Conservation (phyloP, 129 eudicot species). For the Escallonia herrerae region DNA sequence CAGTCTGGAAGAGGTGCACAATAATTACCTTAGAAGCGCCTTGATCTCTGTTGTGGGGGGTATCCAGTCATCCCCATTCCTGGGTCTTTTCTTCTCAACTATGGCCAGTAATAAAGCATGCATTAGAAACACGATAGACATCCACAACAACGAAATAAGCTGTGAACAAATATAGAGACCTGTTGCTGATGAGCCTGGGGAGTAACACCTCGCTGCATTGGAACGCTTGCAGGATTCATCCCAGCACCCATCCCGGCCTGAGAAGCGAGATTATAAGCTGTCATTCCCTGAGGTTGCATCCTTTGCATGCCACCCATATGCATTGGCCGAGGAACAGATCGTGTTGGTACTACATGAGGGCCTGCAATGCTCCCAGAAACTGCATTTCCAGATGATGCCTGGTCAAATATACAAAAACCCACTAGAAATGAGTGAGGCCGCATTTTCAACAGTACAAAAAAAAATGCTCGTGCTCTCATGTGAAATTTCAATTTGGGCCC, state of each 20-base stretch:
- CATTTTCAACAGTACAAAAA: neutral
- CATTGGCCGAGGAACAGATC: constrained; percentile 73
- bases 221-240: constrained; percentile 79
- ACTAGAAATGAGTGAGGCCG: neutral
- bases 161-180: constrained; percentile 23
- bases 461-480: too few relatives aligned
- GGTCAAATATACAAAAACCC: constrained; percentile 9
- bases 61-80: constrained; percentile 91
- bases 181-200: constrained; percentile 91
- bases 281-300: constrained; percentile 80
- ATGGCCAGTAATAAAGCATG: constrained; percentile 6
- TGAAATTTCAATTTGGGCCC: neutral
- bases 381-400: constrained; percentile 64
- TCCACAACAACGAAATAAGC: neutral
- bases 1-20: too few relatives aligned
- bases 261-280: constrained; percentile 71
- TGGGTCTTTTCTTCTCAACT: constrained; percentile 87
- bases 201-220: constrained; percentile 79
- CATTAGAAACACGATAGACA: constrained; percentile 6
- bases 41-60: constrained; percentile 82
- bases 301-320: constrained; percentile 77
- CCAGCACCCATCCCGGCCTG: constrained; percentile 89
- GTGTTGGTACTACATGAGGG: constrained; percentile 58
- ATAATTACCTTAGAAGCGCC: constrained; percentile 73
- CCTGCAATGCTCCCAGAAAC: constrained; percentile 62